A percentile compares a stretch with the other conserved stretches of the same genome.
phyloP scores from a whole-genome alignment of 2,329 filamentous ascomycete genomes.

The Thelonectria olida region DNA sequence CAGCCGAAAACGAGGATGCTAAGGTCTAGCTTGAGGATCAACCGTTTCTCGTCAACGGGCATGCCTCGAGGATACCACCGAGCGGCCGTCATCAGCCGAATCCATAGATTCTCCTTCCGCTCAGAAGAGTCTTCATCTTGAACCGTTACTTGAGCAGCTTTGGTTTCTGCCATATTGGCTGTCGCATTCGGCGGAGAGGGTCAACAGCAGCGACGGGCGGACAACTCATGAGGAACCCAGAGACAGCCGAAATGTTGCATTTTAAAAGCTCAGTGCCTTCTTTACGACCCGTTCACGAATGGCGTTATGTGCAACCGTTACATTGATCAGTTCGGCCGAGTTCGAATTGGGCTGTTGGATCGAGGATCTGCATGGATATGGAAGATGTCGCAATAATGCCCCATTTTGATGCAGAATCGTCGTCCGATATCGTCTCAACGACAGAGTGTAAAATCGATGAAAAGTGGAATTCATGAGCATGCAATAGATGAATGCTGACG shows the following conservation, averaged over 20 bases:
- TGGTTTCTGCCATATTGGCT: neutral
- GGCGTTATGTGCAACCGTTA: neutral
- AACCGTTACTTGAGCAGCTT: neutral
- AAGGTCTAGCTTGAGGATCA: conserved; percentile 49
- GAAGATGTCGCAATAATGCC: neutral
- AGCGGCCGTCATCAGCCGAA: conserved; percentile 39
- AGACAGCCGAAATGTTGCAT: neutral
- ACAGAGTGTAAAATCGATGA: no score
- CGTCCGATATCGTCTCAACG: neutral
- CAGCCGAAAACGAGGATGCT: conserved; percentile 50
- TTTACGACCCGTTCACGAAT: neutral
- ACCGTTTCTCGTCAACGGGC: conserved; percentile 43
- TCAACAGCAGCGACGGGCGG: no score
- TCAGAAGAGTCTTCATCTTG: neutral
- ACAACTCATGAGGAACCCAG: no score
- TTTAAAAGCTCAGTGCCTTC: no score
- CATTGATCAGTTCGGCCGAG: neutral
- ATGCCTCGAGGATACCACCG: conserved; percentile 47
- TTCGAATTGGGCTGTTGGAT: neutral
- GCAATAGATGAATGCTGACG: no score
- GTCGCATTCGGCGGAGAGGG: neutral
- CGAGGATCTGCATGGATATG: neutral
- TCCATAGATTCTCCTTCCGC: conserved; percentile 34
- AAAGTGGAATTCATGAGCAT: no score
- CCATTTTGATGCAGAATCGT: neutral